Conservation (phyloP, 148 eudicot species). For the Selenicereus undatus region DNA sequence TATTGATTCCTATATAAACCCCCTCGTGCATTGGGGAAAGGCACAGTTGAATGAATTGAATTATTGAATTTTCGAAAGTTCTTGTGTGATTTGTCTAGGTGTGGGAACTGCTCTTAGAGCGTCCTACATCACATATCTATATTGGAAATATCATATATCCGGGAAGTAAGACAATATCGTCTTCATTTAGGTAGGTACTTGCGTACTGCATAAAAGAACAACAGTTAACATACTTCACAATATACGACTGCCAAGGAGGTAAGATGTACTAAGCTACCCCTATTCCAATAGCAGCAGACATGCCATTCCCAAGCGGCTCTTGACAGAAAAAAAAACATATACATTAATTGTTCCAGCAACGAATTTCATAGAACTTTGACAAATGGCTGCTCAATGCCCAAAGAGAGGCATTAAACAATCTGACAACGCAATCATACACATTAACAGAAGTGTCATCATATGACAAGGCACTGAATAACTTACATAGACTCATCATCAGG, state of each 20-base stretch:
- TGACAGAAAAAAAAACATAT: neutral
- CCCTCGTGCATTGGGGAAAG: too few relatives aligned
- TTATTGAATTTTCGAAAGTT: too few relatives aligned
- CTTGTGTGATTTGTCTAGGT: too few relatives aligned
- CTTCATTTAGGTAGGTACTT: neutral
- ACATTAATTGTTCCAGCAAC: neutral
- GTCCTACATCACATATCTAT: too few relatives aligned
- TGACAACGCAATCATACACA: neutral
- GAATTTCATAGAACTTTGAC: neutral
- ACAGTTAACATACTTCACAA: neutral
- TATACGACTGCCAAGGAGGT: neutral
- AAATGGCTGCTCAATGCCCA: neutral
- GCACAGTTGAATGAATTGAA: too few relatives aligned
- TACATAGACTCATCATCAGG: constrained; percentile 99
- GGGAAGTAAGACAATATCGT: neutral
- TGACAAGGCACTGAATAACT: constrained; percentile 20
- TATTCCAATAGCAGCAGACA: neutral
- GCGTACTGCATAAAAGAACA: too few relatives aligned
- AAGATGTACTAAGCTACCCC: neutral
- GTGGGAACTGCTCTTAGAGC: too few relatives aligned
- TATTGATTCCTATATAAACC: too few relatives aligned
- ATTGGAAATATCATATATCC: neutral
- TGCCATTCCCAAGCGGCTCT: too few relatives aligned
- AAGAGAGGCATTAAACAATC: neutral
- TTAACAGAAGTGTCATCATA: neutral